Base-by-base conservation (phyloP, 2,329 filamentous ascomycete species). In the Phoma sp. region DNA sequence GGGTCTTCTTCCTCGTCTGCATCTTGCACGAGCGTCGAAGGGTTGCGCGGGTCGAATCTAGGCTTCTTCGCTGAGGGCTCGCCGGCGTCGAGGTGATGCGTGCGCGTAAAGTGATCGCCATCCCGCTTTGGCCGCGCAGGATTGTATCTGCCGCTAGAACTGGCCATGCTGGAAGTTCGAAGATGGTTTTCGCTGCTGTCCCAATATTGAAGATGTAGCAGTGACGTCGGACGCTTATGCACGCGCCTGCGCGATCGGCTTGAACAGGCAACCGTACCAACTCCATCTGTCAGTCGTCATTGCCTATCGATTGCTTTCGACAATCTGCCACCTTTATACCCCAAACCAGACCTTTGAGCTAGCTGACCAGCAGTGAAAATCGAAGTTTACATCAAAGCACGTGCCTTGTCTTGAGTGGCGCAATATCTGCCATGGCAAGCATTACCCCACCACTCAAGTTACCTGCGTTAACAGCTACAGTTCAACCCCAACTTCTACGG, bases 21-120 rank as follows among this genome's bases (percentile, higher is more conserved):
- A 71, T 96, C 91, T 1, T 93, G 87, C 2, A 91, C 93, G 4
- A 99, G 85, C 0, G 90, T 92, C 13, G 93, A 96, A 3, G 95
- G 95, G 72, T 99, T 98, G 61, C 95, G 91, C 47, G 95, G 81
- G 75, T 99, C 95, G 76, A 99, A 99, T 69, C 90, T 91, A 55
- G 91, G 89, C 70, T 92, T 93, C 74, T 96, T 96, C 47, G 80
- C 73, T 2, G 80, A 75, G 1, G 82, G 78, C 43, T 82, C 80
- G 46, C 78, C 74, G 43, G 78, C 76, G 48, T 86, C 83, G 62
- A 83, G 79, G 68, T 90, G 87, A 72, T 93, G 86, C 14, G 86
- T 86, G 53, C 90, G 87, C 39, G 89, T 86, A 71, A 90, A 96
- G 65, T 88, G 86, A 78, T 96, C 92, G 66, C 88, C 90, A 4